Evolutionary conservation across 257 asterid species (phyloP).

Genomic region (Asclepias syriaca): DNA sequence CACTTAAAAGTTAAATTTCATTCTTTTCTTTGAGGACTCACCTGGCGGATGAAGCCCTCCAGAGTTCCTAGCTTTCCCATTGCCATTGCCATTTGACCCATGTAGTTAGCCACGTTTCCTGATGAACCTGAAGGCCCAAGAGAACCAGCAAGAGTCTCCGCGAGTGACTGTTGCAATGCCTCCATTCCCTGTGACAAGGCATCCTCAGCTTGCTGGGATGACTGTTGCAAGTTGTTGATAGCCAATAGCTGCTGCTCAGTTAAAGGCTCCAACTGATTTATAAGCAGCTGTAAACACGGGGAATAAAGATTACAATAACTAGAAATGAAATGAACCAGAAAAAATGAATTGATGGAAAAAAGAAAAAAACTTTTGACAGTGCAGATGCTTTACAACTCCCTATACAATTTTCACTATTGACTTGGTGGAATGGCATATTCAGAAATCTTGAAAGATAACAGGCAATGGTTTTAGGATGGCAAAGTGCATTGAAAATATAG

Average conservation of each 20-base stretch:
- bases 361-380: too few species aligned
- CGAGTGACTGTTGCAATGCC: constrained; percentile 88
- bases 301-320: not conserved
- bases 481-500: too few species aligned
- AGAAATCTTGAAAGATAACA: not conserved
- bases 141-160: constrained; percentile 88
- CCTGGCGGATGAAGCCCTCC: constrained; percentile 96
- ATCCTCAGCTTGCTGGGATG: constrained; percentile 92
- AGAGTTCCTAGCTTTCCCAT: constrained; percentile 94
- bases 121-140: constrained; percentile 73
- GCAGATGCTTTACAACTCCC: not conserved
- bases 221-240: constrained; percentile 76
- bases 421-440: not conserved
- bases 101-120: constrained; percentile 86
- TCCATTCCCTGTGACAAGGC: constrained; percentile 97
- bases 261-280: constrained; percentile 84
- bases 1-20: not conserved
- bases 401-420: not conserved
- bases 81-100: constrained; percentile 99
- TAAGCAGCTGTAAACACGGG: constrained; percentile 61
- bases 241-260: constrained; percentile 83
- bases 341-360: not conserved
- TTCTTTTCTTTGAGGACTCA: constrained; percentile 14
- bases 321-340: not conserved
- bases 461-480: too few species aligned